Conservation (phyloP, 306 rosid genomes). For the Lablab purpureus region DNA sequence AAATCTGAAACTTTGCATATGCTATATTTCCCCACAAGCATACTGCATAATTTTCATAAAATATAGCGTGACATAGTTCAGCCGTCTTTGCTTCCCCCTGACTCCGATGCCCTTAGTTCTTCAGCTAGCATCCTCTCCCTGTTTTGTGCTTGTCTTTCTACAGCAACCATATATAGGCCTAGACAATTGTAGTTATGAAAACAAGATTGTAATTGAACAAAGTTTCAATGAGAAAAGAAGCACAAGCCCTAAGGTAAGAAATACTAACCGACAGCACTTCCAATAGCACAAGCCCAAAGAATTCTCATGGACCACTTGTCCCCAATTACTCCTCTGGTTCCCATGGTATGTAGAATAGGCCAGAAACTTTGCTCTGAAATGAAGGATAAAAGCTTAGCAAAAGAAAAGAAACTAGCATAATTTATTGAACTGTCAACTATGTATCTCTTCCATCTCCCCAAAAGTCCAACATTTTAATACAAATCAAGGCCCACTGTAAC, state of each 20-base stretch:
- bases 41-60: conserved; percentile 18
- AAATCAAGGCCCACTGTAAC: too few species aligned
- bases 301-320: conserved; percentile 66
- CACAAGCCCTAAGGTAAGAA: conserved; percentile 16
- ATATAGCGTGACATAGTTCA: conserved; percentile 27
- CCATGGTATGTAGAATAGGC: conserved; percentile 45
- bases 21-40: too few species aligned
- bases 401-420: conserved; percentile 5
- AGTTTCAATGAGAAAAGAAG: not conserved
- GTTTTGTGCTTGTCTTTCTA: conserved; percentile 53
- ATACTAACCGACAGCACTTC: conserved; percentile 56
- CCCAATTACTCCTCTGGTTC: conserved; percentile 54
- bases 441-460: not conserved
- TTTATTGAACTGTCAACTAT: not conserved
- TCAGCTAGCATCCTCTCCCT: conserved; percentile 58
- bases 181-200: conserved; percentile 33
- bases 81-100: conserved; percentile 33
- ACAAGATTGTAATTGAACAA: conserved; percentile 2
- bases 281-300: conserved; percentile 62
- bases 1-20: conserved; percentile 32
- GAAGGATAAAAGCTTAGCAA: conserved; percentile 26
- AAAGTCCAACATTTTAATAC: too few species aligned
- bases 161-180: conserved; percentile 62
- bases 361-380: conserved; percentile 35
- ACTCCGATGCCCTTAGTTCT: conserved; percentile 51